Conservation (phyloP, 1,139 yeast species). For the Hansenula lynferdii region DNA sequence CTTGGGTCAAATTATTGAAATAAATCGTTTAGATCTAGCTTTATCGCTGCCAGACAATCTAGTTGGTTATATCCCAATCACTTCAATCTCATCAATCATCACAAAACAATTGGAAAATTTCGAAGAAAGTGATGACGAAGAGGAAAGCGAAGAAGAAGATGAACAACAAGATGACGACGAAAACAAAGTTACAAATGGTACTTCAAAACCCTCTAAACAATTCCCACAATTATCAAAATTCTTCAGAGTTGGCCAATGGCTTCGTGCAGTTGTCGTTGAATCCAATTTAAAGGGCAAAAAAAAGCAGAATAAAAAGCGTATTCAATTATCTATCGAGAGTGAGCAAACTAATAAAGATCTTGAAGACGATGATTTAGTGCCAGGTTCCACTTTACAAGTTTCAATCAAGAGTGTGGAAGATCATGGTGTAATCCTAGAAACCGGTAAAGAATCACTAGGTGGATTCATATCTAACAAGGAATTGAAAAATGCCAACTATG, state of each 20-base stretch:
- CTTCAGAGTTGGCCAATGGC: constrained; percentile 78
- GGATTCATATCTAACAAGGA: constrained; percentile 83
- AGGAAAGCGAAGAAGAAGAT: constrained; percentile 36
- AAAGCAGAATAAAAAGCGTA: constrained; percentile 42
- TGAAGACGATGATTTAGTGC: constrained; percentile 55
- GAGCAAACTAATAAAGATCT: constrained; percentile 57
- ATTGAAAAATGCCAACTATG: constrained; percentile 27
- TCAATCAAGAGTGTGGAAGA: constrained; percentile 81
- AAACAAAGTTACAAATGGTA: constrained; percentile 26
- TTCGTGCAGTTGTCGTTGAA: constrained; percentile 68
- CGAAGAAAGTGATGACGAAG: constrained; percentile 42
- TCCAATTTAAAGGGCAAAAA: constrained; percentile 33
- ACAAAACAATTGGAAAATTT: constrained; percentile 51
- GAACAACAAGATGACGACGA: constrained; percentile 33
- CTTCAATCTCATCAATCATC: constrained; percentile 65
- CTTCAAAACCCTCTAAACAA: constrained; percentile 23
- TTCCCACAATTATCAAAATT: constrained; percentile 52
- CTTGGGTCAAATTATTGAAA: constrained; percentile 66
- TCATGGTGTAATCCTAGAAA: constrained; percentile 76
- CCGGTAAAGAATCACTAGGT: constrained; percentile 51
- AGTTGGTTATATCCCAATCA: constrained; percentile 74
- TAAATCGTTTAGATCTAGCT: constrained; percentile 59
- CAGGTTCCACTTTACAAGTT: constrained; percentile 65
- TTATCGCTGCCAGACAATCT: constrained; percentile 80
- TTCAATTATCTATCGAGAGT: constrained; percentile 77